Percentiles rank a stretch among this genome's conserved stretches.
Conservation (phyloP, 164 flowering plant genomes). For the Santalum album region DNA sequence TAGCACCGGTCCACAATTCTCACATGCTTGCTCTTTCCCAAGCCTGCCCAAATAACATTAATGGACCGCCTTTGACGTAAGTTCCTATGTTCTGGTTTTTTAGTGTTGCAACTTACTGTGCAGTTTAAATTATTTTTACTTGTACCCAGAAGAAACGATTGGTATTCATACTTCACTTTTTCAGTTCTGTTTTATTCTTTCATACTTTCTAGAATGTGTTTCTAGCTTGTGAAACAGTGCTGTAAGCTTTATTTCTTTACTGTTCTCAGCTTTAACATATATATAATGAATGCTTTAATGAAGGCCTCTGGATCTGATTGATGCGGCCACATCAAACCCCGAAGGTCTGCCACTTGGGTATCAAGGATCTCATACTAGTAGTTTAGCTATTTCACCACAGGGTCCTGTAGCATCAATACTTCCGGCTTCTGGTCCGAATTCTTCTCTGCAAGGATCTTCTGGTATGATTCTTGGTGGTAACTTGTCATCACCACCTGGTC, state of each 20-base stretch:
- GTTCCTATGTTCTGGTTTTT: slow-evolving; percentile 20
- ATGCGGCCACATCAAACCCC: slow-evolving; percentile 40
- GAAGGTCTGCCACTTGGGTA: slow-evolving; percentile 53
- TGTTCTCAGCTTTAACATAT: background rate
- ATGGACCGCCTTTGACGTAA: slow-evolving; percentile 59
- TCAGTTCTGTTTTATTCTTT: background rate
- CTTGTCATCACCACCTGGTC: slow-evolving; percentile 46
- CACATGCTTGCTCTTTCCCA: slow-evolving; percentile 53
- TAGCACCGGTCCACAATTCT: slow-evolving; percentile 49
- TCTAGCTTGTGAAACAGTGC: background rate
- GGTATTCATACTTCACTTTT: too few species aligned
- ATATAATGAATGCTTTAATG: slow-evolving; percentile 12
- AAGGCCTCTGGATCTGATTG: slow-evolving; percentile 94
- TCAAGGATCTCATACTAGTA: slow-evolving; percentile 52
- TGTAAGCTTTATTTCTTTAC: background rate
- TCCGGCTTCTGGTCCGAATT: slow-evolving; percentile 47
- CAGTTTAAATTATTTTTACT: too few species aligned
- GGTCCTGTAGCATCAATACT: slow-evolving; percentile 35
- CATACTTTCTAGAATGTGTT: background rate
- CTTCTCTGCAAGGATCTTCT: slow-evolving; percentile 53
- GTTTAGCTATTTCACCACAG: slow-evolving; percentile 51
- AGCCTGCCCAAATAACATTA: slow-evolving; percentile 52
- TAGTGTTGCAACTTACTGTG: too few species aligned
- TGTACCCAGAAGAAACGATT: too few species aligned
- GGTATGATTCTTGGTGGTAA: slow-evolving; percentile 46